Conservation (phyloP, 2,329 filamentous ascomycete genomes). For the Aspergillus unguis region DNA sequence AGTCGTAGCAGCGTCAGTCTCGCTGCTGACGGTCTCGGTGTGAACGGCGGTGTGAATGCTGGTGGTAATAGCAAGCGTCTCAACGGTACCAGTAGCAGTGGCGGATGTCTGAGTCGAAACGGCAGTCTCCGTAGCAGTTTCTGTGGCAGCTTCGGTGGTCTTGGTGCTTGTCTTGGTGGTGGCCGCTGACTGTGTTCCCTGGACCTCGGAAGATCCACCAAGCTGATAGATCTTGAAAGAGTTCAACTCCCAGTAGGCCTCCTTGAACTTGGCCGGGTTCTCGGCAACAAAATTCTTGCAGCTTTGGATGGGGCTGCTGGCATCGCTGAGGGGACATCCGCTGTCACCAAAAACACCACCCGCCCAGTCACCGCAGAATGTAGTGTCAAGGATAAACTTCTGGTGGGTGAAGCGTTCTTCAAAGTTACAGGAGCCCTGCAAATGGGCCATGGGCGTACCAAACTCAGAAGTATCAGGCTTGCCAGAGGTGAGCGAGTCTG, state of each 20-base stretch:
- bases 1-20: background rate
- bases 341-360: slow-evolving; percentile 48
- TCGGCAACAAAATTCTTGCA: slow-evolving; percentile 70
- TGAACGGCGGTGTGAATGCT: background rate
- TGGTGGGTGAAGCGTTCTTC: slow-evolving; percentile 40
- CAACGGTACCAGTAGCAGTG: background rate
- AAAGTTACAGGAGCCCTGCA: slow-evolving; percentile 42
- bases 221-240: slow-evolving; percentile 62
- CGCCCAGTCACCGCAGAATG: slow-evolving; percentile 57
- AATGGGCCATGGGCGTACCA: slow-evolving; percentile 45
- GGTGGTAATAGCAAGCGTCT: background rate
- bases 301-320: slow-evolving; percentile 58
- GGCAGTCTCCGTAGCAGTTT: background rate
- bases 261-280: slow-evolving; percentile 66
- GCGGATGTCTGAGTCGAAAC: no score
- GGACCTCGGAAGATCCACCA: slow-evolving; percentile 11
- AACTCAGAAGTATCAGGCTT: slow-evolving; percentile 46
- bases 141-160: background rate
- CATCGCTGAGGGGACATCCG: slow-evolving; percentile 55
- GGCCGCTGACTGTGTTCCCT: background rate
- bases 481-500: slow-evolving; percentile 43
- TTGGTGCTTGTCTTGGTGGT: background rate
- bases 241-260: slow-evolving; percentile 78
- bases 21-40: background rate
- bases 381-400: slow-evolving; percentile 49